phyloP scores from a whole-genome alignment of 495 filamentous ascomycete genomes.

The Penicillium salamii region DNA sequence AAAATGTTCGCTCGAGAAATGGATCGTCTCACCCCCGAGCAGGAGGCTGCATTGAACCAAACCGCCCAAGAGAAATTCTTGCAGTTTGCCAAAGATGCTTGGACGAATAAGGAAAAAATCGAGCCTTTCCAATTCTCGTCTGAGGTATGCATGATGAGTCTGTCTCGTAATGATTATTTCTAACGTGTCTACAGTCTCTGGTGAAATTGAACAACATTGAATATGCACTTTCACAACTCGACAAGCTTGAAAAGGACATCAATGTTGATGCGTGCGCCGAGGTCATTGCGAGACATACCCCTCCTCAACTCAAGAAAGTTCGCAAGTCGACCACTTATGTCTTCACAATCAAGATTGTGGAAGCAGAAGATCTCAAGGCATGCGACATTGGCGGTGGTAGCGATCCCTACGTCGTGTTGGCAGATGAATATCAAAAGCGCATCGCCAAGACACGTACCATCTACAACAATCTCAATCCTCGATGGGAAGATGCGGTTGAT shows the following conservation, averaged over 20 bases:
- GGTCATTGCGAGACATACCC: constrained; percentile 64
- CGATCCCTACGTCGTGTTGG: constrained; percentile 95
- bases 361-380: constrained; percentile 96
- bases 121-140: constrained; percentile 98
- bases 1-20: constrained; percentile 86
- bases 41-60: constrained; percentile 72
- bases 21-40: constrained; percentile 84
- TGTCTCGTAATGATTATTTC: constrained; percentile 3
- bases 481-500: constrained; percentile 97
- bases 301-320: constrained; percentile 52
- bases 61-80: constrained; percentile 89
- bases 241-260: constrained; percentile 83
- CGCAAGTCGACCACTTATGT: constrained; percentile 78
- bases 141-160: constrained; percentile 55
- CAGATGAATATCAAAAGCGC: constrained; percentile 98
- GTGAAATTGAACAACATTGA: constrained; percentile 98
- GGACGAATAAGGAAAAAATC: constrained; percentile 87
- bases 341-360: constrained; percentile 98
- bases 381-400: constrained; percentile 93
- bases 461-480: constrained; percentile 86
- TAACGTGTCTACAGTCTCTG: constrained; percentile 61
- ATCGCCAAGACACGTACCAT: constrained; percentile 92
- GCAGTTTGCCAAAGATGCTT: constrained; percentile 92
- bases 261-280: constrained; percentile 93
- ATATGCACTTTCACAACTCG: constrained; percentile 84